phyloP scores from a whole-genome alignment of 805 yeast species.

The Saccharomyces mikatae region DNA sequence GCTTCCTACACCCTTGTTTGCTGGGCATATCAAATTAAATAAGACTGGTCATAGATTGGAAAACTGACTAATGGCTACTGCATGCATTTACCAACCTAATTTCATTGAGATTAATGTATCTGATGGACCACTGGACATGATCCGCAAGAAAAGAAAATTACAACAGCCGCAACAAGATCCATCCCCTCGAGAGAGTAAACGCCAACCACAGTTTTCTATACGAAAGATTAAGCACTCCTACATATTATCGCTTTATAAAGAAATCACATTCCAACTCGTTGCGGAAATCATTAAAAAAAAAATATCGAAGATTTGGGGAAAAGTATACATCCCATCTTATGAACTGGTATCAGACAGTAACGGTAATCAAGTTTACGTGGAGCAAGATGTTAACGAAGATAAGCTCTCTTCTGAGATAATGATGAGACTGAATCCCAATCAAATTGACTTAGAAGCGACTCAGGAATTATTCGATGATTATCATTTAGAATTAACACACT shows the following conservation, averaged over 20 bases:
- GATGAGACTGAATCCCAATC: conserved; percentile 4
- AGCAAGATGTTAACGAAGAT: conserved; percentile 21
- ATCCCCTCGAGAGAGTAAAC: not conserved
- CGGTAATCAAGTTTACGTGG: conserved; percentile 26
- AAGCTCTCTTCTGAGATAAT: conserved; percentile 14
- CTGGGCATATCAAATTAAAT: not conserved
- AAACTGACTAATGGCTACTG: not conserved
- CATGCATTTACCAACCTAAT: not conserved
- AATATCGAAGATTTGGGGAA: conserved; percentile 9
- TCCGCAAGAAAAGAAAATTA: not conserved
- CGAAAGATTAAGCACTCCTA: conserved; percentile 3
- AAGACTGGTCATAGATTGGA: not conserved
- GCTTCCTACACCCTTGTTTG: not conserved
- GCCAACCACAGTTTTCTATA: not conserved
- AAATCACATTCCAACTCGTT: conserved; percentile 13
- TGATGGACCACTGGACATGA: not conserved
- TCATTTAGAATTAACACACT: conserved; percentile 18
- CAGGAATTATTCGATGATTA: conserved; percentile 19
- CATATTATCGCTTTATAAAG: conserved; percentile 11
- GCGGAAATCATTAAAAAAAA: conserved; percentile 9
- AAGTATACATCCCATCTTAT: conserved; percentile 15
- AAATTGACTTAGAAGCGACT: not conserved
- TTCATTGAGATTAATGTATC: not conserved
- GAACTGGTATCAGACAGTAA: conserved; percentile 19
- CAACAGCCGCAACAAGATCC: not conserved